phyloP scores from a whole-genome alignment of 805 yeast species.

The Ogataea wickerhamii region DNA sequence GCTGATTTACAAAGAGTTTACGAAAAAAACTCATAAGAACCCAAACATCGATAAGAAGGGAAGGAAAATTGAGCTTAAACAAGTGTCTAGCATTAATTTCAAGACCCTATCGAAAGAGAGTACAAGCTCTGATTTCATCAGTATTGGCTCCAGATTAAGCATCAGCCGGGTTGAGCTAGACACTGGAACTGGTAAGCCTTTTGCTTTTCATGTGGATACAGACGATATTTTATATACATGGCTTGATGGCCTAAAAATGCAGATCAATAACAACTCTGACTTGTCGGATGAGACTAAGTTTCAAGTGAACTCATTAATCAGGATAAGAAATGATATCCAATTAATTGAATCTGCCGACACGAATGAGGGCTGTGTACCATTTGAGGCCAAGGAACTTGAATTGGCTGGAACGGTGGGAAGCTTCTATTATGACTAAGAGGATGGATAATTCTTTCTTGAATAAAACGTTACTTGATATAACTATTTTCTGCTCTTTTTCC shows the following conservation, averaged over 20 bases:
- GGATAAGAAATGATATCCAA: slow-evolving; percentile 48
- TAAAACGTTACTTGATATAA: slow-evolving; percentile 21
- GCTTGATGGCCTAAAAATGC: slow-evolving; percentile 70
- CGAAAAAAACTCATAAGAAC: slow-evolving; percentile 39
- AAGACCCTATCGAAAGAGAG: slow-evolving; percentile 41
- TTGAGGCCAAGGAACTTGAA: slow-evolving; percentile 6
- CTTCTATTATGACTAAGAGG: slow-evolving; percentile 15
- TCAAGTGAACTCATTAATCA: slow-evolving; percentile 43
- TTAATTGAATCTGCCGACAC: slow-evolving; percentile 38
- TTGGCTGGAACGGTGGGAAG: slow-evolving; percentile 9
- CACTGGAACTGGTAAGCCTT: slow-evolving; percentile 25
- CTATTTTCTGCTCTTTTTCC: slow-evolving; percentile 24
- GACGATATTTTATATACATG: slow-evolving; percentile 65
- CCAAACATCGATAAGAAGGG: slow-evolving; percentile 64
- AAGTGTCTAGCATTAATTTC: slow-evolving; percentile 48
- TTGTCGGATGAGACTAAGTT: slow-evolving; percentile 42
- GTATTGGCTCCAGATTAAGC: slow-evolving; percentile 49
- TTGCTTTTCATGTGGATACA: slow-evolving; percentile 68
- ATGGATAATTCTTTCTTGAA: slow-evolving; percentile 1
- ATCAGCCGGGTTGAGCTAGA: slow-evolving; percentile 24
- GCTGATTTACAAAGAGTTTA: slow-evolving; percentile 58
- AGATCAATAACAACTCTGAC: slow-evolving; percentile 36
- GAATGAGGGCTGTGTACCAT: slow-evolving; percentile 1
- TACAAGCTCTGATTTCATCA: slow-evolving; percentile 43
- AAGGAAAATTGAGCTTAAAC: slow-evolving; percentile 46